Conservation (phyloP, 495 filamentous ascomycete species). For the Hypoxylon fragiforme region DNA sequence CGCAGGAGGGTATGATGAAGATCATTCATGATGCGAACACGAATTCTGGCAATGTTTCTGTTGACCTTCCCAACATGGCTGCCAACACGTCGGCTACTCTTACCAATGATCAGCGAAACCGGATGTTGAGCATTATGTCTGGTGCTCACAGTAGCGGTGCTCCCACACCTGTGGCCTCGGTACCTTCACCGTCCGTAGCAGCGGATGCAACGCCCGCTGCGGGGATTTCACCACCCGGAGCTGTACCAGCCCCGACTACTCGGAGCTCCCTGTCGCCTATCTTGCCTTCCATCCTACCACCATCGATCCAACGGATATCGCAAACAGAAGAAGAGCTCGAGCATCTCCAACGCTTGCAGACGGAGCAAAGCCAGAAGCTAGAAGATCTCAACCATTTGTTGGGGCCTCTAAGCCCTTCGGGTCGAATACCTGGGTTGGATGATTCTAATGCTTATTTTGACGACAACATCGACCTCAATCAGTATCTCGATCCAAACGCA, state of each 20-base stretch:
- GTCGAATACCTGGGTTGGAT: slow-evolving; percentile 74
- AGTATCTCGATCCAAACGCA: slow-evolving; percentile 66
- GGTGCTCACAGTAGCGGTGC: slow-evolving; percentile 28
- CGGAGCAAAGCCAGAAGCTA: slow-evolving; percentile 71
- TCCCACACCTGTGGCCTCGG: slow-evolving; percentile 28
- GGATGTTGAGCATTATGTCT: slow-evolving; percentile 81
- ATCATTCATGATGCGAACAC: slow-evolving; percentile 82
- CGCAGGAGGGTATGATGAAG: slow-evolving; percentile 80
- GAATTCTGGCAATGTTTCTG: slow-evolving; percentile 53
- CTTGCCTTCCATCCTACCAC: slow-evolving; percentile 60
- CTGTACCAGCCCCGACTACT: slow-evolving; percentile 38
- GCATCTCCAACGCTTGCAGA: slow-evolving; percentile 69
- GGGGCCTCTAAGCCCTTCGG: slow-evolving; percentile 76
- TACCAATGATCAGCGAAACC: slow-evolving; percentile 74
- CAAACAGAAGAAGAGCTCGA: slow-evolving; percentile 74
- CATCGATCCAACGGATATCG: slow-evolving; percentile 61
- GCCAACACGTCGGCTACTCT: slow-evolving; percentile 69
- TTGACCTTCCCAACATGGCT: slow-evolving; percentile 79
- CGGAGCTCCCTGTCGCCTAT: slow-evolving; percentile 53
- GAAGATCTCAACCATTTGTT: slow-evolving; percentile 70
- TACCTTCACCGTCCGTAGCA: slow-evolving; percentile 30
- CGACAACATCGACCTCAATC: slow-evolving; percentile 63
- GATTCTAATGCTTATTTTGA: slow-evolving; percentile 53
- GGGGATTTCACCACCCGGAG: slow-evolving; percentile 32
- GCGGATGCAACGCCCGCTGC: slow-evolving; percentile 6